Percentiles rank a stretch among this genome's conserved stretches.
Conservation (phyloP, 441 rosid species). For the Jatropha multifida region DNA sequence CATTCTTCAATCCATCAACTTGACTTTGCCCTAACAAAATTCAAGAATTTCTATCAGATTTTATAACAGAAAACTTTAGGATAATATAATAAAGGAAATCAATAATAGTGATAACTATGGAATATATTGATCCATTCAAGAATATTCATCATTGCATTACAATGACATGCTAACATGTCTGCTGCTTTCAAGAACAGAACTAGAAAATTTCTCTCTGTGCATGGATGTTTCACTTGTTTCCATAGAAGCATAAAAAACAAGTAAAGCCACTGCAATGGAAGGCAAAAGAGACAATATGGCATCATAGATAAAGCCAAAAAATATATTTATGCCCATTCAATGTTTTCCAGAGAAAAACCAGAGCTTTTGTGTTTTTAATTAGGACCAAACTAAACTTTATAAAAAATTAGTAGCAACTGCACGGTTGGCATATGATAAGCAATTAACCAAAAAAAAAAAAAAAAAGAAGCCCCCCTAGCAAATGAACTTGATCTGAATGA, state of each 20-base stretch:
- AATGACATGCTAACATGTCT: neutral
- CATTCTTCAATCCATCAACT: slow-evolving; percentile 30
- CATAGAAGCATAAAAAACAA: neutral
- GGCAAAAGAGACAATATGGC: neutral
- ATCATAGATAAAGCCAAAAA: neutral
- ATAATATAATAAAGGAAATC: neutral
- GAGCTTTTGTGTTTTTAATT: neutral
- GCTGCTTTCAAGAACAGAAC: neutral
- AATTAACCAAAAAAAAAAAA: neutral
- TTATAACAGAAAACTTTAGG: neutral
- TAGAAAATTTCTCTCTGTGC: neutral
- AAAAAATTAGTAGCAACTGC: neutral
- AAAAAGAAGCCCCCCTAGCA: neutral
- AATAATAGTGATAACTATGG: neutral
- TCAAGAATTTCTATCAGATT: slow-evolving; percentile 9
- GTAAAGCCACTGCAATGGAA: neutral
- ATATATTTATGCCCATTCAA: neutral
- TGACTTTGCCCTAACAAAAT: slow-evolving; percentile 41
- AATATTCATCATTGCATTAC: neutral
- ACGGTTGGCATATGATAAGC: neutral
- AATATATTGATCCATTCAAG: neutral
- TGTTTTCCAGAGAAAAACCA: neutral
- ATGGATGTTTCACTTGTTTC: neutral
- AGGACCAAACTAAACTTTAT: neutral
- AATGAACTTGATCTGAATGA: neutral